A percentile compares a stretch with the other conserved stretches of the same genome.
Conservation (phyloP, 768 basidiomycete genomes). For the Boletus insuetus region DNA sequence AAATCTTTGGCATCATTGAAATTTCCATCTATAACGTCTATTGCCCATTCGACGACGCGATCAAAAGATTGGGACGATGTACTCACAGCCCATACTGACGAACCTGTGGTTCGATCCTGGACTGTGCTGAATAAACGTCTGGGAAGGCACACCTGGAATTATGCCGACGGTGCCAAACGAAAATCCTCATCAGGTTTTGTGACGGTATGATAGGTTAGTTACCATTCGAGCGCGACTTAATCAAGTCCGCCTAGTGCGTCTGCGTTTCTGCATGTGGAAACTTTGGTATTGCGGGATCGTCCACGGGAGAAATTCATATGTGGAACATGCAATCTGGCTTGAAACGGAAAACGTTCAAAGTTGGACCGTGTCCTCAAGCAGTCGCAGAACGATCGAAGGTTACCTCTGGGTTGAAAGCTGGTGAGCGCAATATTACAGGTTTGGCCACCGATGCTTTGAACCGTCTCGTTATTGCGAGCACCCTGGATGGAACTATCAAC, state of each 20-base stretch:
- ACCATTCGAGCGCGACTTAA: background rate
- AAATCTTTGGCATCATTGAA: constrained; percentile 82
- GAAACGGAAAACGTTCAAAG: constrained; percentile 68
- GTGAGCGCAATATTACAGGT: constrained; percentile 68
- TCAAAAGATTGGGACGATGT: constrained; percentile 98
- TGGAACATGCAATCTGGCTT: constrained; percentile 98
- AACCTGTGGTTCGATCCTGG: constrained; percentile 85
- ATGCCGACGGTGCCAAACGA: constrained; percentile 46
- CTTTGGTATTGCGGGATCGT: constrained; percentile 84
- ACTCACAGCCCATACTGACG: constrained; percentile 84
- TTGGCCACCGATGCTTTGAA: constrained; percentile 86
- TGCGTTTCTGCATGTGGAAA: constrained; percentile 95
- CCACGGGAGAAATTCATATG: constrained; percentile 77
- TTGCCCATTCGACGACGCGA: constrained; percentile 76
- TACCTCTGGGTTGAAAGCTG: constrained; percentile 38
- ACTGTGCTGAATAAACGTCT: constrained; percentile 76
- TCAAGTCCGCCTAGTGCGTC: constrained; percentile 51
- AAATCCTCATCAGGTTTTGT: constrained; percentile 59
- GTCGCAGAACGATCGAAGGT: constrained; percentile 43
- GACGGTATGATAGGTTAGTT: constrained; percentile 50
- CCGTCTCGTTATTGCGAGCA: constrained; percentile 74
- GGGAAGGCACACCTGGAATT: constrained; percentile 71
- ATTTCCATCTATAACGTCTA: constrained; percentile 72
- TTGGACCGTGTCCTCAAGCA: constrained; percentile 63
- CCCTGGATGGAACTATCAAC: constrained; percentile 85